Evolutionary conservation across 164 flowering plant species (phyloP).

Genomic region (Stephania yunnanensis): DNA sequence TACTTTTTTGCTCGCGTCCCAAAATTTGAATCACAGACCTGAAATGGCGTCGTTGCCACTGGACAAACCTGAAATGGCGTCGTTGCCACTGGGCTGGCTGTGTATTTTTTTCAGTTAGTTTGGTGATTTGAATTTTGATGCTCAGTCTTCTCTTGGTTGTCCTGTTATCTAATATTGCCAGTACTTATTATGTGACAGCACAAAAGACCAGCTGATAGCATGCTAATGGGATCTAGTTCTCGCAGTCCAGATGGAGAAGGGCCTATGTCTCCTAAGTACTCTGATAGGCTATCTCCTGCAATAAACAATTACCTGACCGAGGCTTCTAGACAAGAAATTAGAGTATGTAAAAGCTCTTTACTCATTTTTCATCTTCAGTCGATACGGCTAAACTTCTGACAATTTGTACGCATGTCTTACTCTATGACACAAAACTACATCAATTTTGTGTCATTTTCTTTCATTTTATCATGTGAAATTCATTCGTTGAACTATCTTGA

Average conservation of each 20-base stretch:
- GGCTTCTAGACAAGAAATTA: slow-evolving; percentile 94
- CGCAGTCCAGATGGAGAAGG: slow-evolving; percentile 77
- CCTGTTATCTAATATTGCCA: not conserved
- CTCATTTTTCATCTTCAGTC: not conserved
- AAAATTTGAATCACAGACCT: too few species aligned
- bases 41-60: not conserved
- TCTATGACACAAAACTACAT: not conserved
- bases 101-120: not conserved
- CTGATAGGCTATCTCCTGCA: slow-evolving; percentile 97
- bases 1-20: too few species aligned
- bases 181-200: slow-evolving; percentile 53
- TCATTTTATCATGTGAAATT: not conserved
- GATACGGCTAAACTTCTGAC: not conserved
- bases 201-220: slow-evolving; percentile 69
- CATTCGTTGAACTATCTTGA: not conserved
- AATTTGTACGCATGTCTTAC: not conserved
- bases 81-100: not conserved
- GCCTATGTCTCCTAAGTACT: slow-evolving; percentile 73
- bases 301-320: slow-evolving; percentile 85
- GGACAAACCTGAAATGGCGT: not conserved
- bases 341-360: slow-evolving; percentile 36
- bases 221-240: slow-evolving; percentile 82
- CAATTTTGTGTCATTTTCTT: not conserved
- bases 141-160: not conserved
- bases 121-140: not conserved